Base-by-base conservation (phyloP, 2,329 filamentous ascomycete genomes). In the Calonectria pauciramosa region DNA sequence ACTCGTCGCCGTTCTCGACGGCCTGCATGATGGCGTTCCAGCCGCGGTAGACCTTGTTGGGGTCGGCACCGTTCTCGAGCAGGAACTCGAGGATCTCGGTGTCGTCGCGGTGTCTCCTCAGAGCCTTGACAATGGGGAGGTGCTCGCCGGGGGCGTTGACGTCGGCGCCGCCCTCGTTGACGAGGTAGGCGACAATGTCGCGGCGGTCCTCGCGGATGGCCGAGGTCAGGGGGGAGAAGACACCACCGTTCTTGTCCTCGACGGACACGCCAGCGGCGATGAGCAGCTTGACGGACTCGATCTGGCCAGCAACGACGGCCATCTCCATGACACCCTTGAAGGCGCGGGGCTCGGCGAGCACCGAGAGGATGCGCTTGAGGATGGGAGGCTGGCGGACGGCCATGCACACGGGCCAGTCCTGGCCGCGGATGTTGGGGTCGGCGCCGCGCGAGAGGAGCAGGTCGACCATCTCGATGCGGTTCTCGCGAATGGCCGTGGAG, bases 331-430 rank as follows among this genome's bases (percentile, higher is more conserved):
- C 89, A 9, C 93, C 93, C 82, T 92, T 93, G 85, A 92, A 92
- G 6, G 90, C 89, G 18, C 90, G 89, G 2, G 91, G 90, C 78
- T 93, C 90, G 1, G 89, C 83, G 11, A 93, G 88, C 2, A 89
- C 87, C 0, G 88, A 86, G 0, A 94, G 86, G 1, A 95, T 86
- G 67, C 89, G 89, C 78, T 89, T 88, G 14, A 94, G 88, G 54
- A 94, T 89, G 0, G 83, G 82, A 0, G 93, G 92, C 44, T 91
- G 89, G 74, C 87, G 88, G 65, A 94, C 92, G 0, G 93, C 92
- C 90, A 94, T 92, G 82, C 90, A 92, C 14, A 94, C 87, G 0
- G 93, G 93, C 93, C 93, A 95, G 80, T 94, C 92, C 79, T 93
- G 87, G 41, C 93, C 93, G 18, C 92, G 88, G 23, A 93, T 84